These are phyloP conservation scores for Rhizopogon vulgaris DNA, from an alignment of 768 basidiomycete genomes.

Conservation along the genomic window DNA sequence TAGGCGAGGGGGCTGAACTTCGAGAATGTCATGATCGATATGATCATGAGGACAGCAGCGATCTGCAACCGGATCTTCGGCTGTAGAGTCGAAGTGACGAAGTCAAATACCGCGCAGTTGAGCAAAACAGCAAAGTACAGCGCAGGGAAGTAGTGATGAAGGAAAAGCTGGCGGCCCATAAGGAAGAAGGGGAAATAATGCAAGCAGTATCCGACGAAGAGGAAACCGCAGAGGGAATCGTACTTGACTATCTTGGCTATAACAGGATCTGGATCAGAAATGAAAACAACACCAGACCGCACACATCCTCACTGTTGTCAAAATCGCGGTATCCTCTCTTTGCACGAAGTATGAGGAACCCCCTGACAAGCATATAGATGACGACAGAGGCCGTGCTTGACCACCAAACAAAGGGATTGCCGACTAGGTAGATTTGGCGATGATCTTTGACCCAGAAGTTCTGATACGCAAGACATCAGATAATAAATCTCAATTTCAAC, in stretches of 20 bases:
- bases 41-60: slow-evolving; percentile 62
- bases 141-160: slow-evolving; percentile 97
- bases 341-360: slow-evolving; percentile 76
- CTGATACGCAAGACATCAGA: slow-evolving; percentile 32
- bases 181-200: slow-evolving; percentile 98
- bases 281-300: slow-evolving; percentile 1
- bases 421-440: slow-evolving; percentile 90
- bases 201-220: slow-evolving; percentile 85
- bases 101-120: slow-evolving; percentile 74
- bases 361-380: slow-evolving; percentile 63
- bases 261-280: background rate
- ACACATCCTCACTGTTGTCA: slow-evolving; percentile 64
- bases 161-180: slow-evolving; percentile 94
- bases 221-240: slow-evolving; percentile 84
- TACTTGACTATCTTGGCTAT: slow-evolving; percentile 89
- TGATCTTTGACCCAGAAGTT: slow-evolving; percentile 99
- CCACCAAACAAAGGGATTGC: slow-evolving; percentile 95
- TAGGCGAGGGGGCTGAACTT: slow-evolving; percentile 81
- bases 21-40: slow-evolving; percentile 73
- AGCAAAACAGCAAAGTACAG: slow-evolving; percentile 90
- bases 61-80: slow-evolving; percentile 77
- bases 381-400: slow-evolving; percentile 66
- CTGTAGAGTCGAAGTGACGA: slow-evolving; percentile 70
- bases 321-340: slow-evolving; percentile 92
- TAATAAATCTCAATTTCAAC: background rate